Base-by-base conservation (phyloP, 129 eudicot species). In the Apium graveolens region DNA sequence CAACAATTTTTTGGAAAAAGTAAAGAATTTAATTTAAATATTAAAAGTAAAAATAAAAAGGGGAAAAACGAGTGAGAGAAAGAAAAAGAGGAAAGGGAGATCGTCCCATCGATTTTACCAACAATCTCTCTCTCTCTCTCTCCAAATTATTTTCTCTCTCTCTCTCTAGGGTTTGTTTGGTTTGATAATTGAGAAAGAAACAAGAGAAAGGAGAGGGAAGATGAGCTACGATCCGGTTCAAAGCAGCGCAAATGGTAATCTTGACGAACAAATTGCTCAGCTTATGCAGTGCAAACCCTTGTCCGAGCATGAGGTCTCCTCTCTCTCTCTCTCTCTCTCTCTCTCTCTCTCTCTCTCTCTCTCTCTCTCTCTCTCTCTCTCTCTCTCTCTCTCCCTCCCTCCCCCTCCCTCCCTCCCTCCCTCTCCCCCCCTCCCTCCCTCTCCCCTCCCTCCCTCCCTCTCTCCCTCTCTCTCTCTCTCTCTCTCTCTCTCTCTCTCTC, bases 261-360 rank as follows among this genome's bases (percentile, higher is more conserved):
- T 91, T 29, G 98, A 93, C 81, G 98, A 93, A 79, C 87, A 91
- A 86, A 93, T 93, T 81, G 69, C 87, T 7, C 98, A 93, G 98
- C 98, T 93, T 73, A 88, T 93, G 95, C 98, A 93, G 90, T 93
- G 98, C 95, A 93, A 93, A 63, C 98, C 97, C 82, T 87, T 93
- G 77, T 93, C 98, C 37, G 98, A 93, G 81, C 98, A 82, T 81
- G 98, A 93, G 98, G 98, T 93, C 21, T 65, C 20, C 39, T 66
- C 39, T 27, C 39, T 65, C 39, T 13, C 66, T 57, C 66, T n/a
- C 62, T 51, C n/a, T 51, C 66, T n/a, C 66, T n/a, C 32, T 57
- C 65, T 46, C 26, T 29, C 37, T 60, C 34, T 26, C 34, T 24
- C 34, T 26, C 34, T 26, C 62, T 51, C 62, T 21, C 62, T 7